Base-by-base conservation (phyloP, 2,329 filamentous ascomycete genomes). In the Ophiosphaerella narmari region DNA sequence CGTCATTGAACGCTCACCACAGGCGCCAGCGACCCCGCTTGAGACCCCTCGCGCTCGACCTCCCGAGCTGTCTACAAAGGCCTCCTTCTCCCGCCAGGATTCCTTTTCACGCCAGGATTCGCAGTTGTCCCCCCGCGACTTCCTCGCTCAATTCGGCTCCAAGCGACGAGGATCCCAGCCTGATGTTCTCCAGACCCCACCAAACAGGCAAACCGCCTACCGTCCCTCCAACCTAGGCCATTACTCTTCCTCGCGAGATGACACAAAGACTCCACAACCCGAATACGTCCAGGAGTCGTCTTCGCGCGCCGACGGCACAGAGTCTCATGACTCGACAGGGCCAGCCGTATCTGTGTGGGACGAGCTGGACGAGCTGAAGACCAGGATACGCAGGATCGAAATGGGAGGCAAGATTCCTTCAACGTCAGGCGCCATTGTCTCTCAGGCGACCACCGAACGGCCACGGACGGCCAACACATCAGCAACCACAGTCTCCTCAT, bases 261-360 rank as follows among this genome's bases (percentile, higher is more conserved):
- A 69, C 36, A 57, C 70, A 31, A 54, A 59, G 16, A 62, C 64
- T 1, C 59, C 66, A 2, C 63, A 65, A 7, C 51, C 59, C 24
- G 71, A 70, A 12, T 49, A 59, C 2, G 58, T 57, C 12, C 62
- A 42, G n/a, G 67, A 71, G 40, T 53, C 56, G 8, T 57, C 57
- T 3, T 71, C 70, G 14, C 65, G 65, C 12, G 62, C 64, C 8
- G 70, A 72, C 21, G 70, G 65, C 21, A 92, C 91, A 0, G 91
- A 94, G 63, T 97, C 94, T 0, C 93, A 89, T 31, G 82, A 88
- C 26, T 97, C 94, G 0, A 94, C 90, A 0, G 91, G 88, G 1
- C 91, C 90, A 1, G 90, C 92, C 11, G 95, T 91, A 2, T 97
- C 91, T 0, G 90, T 99, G 2, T 99, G 94, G 94, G 94, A 97